Percentiles rank a stretch among this genome's conserved stretches.
phyloP scores from a whole-genome alignment of 2,329 filamentous ascomycete species.

The Helotiales sp. region DNA sequence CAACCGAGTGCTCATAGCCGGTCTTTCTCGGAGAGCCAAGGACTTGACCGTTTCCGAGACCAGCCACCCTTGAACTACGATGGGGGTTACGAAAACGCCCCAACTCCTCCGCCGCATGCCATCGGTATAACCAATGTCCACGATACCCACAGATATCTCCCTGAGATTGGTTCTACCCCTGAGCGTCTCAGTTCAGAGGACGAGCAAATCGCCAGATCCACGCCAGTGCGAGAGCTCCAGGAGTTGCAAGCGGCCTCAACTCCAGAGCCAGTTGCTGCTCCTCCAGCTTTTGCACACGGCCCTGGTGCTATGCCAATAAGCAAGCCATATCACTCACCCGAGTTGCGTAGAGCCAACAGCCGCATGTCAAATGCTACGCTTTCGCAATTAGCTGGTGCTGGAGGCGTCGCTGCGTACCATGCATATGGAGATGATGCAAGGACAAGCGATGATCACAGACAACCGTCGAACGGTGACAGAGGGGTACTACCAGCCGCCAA shows the following conservation, averaged over 20 bases:
- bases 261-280: constrained; percentile 76
- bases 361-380: constrained; percentile 84
- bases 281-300: constrained; percentile 79
- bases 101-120: constrained; percentile 38
- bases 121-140: constrained; percentile 17
- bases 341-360: constrained; percentile 80
- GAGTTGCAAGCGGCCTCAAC: constrained; percentile 59
- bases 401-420: constrained; percentile 52
- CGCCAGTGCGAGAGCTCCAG: constrained; percentile 57
- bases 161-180: constrained; percentile 53
- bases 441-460: constrained; percentile 33
- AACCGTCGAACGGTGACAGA: constrained; percentile 45
- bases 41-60: constrained; percentile 35
- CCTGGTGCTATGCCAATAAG: constrained; percentile 72
- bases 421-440: constrained; percentile 44
- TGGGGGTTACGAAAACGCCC: constrained; percentile 35
- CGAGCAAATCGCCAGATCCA: constrained; percentile 48
- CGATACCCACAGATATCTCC: constrained; percentile 44
- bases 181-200: constrained; percentile 64
- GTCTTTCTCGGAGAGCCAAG: constrained; percentile 43
- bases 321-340: constrained; percentile 74
- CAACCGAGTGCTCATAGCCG: constrained; percentile 32
- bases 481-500: constrained; percentile 46
- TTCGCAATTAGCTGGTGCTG: constrained; percentile 76
- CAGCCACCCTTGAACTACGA: constrained; percentile 34